Evolutionary conservation across 768 basidiomycete genomes (phyloP), one percentile per base, ranked within the genome.

Genomic region (Pleurotus tuoliensis): DNA sequence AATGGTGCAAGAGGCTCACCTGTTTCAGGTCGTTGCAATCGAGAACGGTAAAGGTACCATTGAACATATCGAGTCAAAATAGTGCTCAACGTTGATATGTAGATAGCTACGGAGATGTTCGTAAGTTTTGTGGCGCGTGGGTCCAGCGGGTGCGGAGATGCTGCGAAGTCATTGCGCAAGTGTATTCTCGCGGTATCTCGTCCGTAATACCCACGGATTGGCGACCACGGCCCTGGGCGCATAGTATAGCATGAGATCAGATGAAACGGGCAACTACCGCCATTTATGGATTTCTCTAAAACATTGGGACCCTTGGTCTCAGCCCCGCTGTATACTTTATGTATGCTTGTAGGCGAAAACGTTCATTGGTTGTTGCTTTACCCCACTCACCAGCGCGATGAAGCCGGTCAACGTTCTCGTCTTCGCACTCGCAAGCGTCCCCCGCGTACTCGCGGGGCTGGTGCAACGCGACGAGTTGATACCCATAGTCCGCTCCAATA

Each of bases 191-290:
- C 24, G 22, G 47, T 24, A 48, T 25, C 47, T 16, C 20, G 41
- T n/a, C 51, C 51, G 51, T 40, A 39, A 53, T 53, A 41, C 51
- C 51, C 51, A 39, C 38, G 7, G 9, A 27, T 50, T 16, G 27
- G 24, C 6, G 51, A 24, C 24, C 9, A n/a, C 38, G 27, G 25
- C 51, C 51, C 51, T 53, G 37, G 51, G 39, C 30, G 22, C 51
- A 53, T 53, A n/a, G 51, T 39, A 37, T 39, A n/a, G 51, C 51
- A 37, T 39, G 8, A 13, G 16, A n/a, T 39, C 22, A 22, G 37
- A 18, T 27, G 37, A 41, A 51, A 53, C 38, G 39, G 51, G 51
- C n/a, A 53, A 16, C 22, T 41, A 12, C 24, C 4, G 5, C 51
- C 51, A 20, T 51, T 39, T 40, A 22, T 41, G 39, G 39, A 53